A percentile compares a stretch with the other conserved stretches of the same genome.
Evolutionary conservation across 768 basidiomycete species (phyloP).

Genomic region (Lactarius quietus): DNA sequence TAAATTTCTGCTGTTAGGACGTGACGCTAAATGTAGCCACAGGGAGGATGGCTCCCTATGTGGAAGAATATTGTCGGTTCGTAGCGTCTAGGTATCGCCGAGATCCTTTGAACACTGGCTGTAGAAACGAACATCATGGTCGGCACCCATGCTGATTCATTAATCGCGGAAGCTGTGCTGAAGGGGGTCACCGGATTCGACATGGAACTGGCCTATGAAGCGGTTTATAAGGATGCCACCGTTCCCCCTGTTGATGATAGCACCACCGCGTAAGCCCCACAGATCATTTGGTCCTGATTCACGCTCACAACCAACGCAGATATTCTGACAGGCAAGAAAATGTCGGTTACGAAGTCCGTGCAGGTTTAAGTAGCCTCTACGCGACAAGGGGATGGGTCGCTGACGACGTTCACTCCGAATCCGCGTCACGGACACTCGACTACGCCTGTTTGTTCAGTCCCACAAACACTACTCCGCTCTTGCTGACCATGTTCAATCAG

Average conservation of each 20-base stretch:
- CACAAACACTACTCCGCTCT: neutral
- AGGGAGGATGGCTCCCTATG: constrained; percentile 85
- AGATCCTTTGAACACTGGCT: neutral
- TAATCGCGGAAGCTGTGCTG: constrained; percentile 65
- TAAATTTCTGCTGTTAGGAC: neutral
- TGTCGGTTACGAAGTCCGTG: constrained; percentile 78
- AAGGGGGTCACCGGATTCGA: constrained; percentile 64
- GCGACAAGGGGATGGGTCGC: constrained; percentile 70
- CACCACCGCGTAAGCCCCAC: constrained; percentile 43
- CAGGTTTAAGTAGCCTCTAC: constrained; percentile 71
- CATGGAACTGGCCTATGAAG: constrained; percentile 61
- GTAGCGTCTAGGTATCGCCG: neutral
- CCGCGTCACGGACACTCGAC: constrained; percentile 73
- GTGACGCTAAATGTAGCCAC: neutral
- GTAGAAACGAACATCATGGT: constrained; percentile 85
- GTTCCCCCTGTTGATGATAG: constrained; percentile 56
- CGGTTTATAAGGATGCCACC: constrained; percentile 69
- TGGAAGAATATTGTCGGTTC: constrained; percentile 83
- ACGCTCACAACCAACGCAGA: constrained; percentile 32
- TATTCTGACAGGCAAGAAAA: constrained; percentile 75
- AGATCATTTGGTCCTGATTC: constrained; percentile 5
- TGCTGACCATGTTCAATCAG: constrained; percentile 37
- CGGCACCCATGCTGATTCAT: constrained; percentile 73
- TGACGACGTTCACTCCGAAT: constrained; percentile 73
- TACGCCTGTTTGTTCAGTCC: constrained; percentile 58